Evolutionary conservation across 306 rosid species (phyloP), one percentile per base, ranked within the genome.

Genomic region (Fragaria vesca): DNA sequence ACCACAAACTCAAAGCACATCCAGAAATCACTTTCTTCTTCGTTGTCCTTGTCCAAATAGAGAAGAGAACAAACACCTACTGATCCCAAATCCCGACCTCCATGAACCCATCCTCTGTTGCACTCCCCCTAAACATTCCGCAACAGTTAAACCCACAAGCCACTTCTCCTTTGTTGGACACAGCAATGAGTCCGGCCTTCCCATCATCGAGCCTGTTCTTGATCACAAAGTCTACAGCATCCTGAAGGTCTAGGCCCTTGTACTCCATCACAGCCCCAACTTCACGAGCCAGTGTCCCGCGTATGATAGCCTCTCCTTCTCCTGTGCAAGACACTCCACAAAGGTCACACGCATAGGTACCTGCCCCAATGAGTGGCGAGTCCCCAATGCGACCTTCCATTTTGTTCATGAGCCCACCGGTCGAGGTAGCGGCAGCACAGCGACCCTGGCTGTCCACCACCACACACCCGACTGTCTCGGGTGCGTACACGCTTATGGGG

Each of bases 251-350:
- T n/a, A 90, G 32, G 0, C 94, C 99, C 57, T 91, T 96, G 81
- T 96, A 96, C 78, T 96, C 99, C 97, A 96, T 96, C 77, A 96
- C 96, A 0, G 99, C 99, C 5, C 83, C 93, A 26, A 93, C 98
- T 78, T 93, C 99, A 36, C 99, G 91, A 12, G 98, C 99, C 80
- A 96, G 71, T 0, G 99, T 95, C 6, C 91, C 94, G 1, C 98
- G 95, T 48, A 95, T 95, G 86, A 95, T 95, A 0, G 99, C 99
- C 77, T 95, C 99, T 0, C 99, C 99, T 50, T 95, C 99, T 1
- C 99, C 99, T 0, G 99, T 93, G 89, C 99, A 93, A 4, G 99
- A 95, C 0, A 95, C 97, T 65, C 98, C 99, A 48, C 98, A 91
- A 3, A 93, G 15, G 43, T 87, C 77, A 69, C 99, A 87, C 9